phyloP scores from a whole-genome alignment of 176 grass and related monocot species.

The Leersia perrieri region DNA sequence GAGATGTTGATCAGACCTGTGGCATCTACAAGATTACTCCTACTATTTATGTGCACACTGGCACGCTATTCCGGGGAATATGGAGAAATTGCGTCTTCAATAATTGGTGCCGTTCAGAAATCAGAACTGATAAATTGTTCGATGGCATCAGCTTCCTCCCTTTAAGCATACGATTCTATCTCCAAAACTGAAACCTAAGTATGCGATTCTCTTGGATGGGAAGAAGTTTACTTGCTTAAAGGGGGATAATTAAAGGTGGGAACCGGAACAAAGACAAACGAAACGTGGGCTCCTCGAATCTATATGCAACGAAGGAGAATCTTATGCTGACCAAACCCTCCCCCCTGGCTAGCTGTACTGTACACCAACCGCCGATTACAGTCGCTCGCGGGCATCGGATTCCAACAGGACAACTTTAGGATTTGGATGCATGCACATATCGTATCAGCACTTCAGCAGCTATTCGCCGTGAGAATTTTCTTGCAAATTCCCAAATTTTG shows the following conservation, averaged over 20 bases:
- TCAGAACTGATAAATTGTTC: background rate
- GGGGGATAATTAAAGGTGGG: slow-evolving; percentile 7
- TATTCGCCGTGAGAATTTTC: background rate
- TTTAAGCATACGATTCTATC: slow-evolving; percentile 35
- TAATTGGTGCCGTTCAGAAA: background rate
- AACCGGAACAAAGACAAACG: slow-evolving; percentile 38
- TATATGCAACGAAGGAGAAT: slow-evolving; percentile 23
- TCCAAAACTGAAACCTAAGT: slow-evolving; percentile 33
- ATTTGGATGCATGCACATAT: background rate
- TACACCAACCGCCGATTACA: too few species aligned
- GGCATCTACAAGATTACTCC: background rate
- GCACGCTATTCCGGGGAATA: background rate
- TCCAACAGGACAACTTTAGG: background rate
- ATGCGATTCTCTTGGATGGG: slow-evolving; percentile 15
- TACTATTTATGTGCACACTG: background rate
- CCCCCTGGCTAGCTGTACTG: background rate
- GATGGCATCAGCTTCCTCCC: background rate
- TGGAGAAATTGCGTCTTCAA: background rate
- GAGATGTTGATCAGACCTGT: background rate
- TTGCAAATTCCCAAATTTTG: background rate
- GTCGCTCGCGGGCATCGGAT: slow-evolving; percentile 1
- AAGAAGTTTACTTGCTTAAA: slow-evolving; percentile 1
- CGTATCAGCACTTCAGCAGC: background rate
- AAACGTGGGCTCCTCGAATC: slow-evolving; percentile 29
- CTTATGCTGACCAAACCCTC: slow-evolving; percentile 12